Evolutionary conservation across 768 basidiomycete species (phyloP), one percentile per base, ranked within the genome.

Genomic region (Mycena crocata): DNA sequence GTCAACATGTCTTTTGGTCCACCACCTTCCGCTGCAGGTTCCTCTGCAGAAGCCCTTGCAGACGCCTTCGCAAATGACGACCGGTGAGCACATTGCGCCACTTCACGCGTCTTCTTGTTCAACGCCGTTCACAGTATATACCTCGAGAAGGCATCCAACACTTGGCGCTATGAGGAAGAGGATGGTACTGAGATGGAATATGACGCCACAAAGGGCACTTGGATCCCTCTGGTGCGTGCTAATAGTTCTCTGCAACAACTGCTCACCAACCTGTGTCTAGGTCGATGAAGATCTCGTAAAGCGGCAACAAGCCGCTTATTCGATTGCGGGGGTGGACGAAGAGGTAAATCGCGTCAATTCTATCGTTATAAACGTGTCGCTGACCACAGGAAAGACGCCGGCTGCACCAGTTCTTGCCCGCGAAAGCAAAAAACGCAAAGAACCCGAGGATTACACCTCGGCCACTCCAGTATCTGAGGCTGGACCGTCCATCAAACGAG

Each of bases 231-330:
- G 76, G 96, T 98, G 74, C 78, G 92, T 84, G 34, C 34, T 46
- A 32, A 61, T 14, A n/a, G 28, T n/a, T 15, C 39, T 19, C 21
- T 15, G n/a, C 39, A 46, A 32, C 31, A 46, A 30, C 31, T 45
- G 24, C 32, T 32, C n/a, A 34, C 37, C 49, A 30, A 66, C 49
- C 32, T 24, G 45, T 49, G 68, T 26, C 23, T 72, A 97, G 96
- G 83, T 97, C 35, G 93, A 95, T 69, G 95, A 97, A 68, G 94
- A 96, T 57, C 82, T 94, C 15, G 70, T 97, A 62, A 90, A 89
- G 75, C 90, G 89, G 26, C 97, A 99, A 76, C 98, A 99, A 82
- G 96, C 95, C 1, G 96, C 95, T 1, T 99, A 99, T 78, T 92
- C 95, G 0, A 84, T 99, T 2, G 85, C 84, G 17, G 98, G 97